Conservation (phyloP, 139 green algal species). For the Zygnema circumcarinatum region DNA sequence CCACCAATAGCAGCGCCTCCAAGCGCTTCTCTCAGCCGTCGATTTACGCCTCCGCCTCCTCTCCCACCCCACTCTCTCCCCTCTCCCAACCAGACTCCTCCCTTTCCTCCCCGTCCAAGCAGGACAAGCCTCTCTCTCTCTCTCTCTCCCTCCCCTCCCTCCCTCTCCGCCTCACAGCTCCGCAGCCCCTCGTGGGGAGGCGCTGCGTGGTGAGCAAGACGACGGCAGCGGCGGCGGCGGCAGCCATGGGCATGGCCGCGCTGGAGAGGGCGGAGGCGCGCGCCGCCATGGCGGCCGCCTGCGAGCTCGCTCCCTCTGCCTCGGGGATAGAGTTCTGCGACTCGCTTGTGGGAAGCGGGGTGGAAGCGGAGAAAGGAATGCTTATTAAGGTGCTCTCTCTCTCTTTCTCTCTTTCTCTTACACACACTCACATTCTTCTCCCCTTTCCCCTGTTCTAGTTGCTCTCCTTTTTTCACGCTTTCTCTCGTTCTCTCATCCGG, state of each 20-base stretch:
- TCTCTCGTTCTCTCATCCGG: too few relatives aligned
- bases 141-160: not conserved
- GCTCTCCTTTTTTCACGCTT: conserved; percentile 9
- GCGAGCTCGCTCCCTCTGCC: conserved; percentile 14
- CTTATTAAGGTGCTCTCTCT: conserved; percentile 52
- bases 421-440: not conserved
- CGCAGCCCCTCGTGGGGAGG: not conserved
- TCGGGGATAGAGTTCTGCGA: conserved; percentile 42
- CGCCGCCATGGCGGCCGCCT: conserved; percentile 8
- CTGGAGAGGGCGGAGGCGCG: not conserved
- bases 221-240: not conserved
- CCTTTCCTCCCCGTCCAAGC: not conserved
- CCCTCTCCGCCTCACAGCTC: not conserved
- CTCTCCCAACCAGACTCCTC: not conserved
- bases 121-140: not conserved
- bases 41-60: too few relatives aligned
- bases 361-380: conserved; percentile 47
- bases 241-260: not conserved
- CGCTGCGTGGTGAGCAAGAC: not conserved
- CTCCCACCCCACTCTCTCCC: not conserved
- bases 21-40: too few relatives aligned
- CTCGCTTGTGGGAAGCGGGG: conserved; percentile 12
- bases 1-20: too few relatives aligned
- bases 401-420: not conserved
- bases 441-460: not conserved